phyloP scores from a whole-genome alignment of 2,329 filamentous ascomycete species.

The Penicillium sp. region DNA sequence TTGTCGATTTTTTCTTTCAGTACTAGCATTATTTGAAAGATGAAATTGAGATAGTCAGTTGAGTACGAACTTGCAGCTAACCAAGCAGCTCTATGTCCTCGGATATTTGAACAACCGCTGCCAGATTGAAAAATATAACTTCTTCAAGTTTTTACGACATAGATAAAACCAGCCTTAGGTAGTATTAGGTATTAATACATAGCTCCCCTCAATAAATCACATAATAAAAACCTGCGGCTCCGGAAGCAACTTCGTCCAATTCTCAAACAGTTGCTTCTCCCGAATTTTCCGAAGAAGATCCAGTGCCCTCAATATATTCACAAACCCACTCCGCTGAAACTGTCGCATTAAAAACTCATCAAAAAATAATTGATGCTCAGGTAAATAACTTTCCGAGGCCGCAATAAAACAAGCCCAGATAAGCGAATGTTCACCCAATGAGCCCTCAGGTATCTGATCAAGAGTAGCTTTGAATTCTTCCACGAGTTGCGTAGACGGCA shows the following conservation, averaged over 20 bases:
- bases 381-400: background rate
- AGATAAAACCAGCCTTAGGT: too few relatives aligned
- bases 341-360: background rate
- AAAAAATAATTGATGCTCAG: background rate
- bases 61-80: too few relatives aligned
- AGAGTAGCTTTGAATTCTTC: background rate
- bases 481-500: background rate
- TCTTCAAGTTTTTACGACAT: too few relatives aligned
- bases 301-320: background rate
- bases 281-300: background rate
- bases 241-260: background rate
- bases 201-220: background rate
- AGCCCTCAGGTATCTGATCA: background rate
- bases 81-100: too few relatives aligned
- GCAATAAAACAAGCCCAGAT: background rate
- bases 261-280: background rate
- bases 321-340: background rate
- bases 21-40: too few relatives aligned
- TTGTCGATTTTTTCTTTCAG: too few relatives aligned
- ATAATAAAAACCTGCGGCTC: slow-evolving; percentile 1
- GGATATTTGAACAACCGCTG: too few relatives aligned
- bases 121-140: too few relatives aligned
- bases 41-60: too few relatives aligned
- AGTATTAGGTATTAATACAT: background rate
- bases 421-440: background rate